Percentiles rank a stretch among this genome's conserved stretches.
These are phyloP conservation scores for Hevea brasiliensis DNA, from an alignment of 345 rosid genomes.

Conservation along the genomic window DNA sequence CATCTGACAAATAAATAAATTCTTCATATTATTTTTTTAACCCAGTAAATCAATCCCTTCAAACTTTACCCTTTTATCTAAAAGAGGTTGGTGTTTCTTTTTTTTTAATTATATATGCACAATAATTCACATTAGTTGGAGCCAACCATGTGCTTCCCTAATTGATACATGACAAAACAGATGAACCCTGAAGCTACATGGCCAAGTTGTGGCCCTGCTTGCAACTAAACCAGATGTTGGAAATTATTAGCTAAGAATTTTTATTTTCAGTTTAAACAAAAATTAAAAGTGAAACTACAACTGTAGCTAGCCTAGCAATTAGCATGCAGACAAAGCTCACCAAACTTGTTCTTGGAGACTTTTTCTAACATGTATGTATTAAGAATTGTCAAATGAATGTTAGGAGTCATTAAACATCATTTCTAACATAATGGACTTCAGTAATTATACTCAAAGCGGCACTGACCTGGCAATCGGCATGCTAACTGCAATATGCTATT, in stretches of 20 bases:
- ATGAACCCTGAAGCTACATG: background rate
- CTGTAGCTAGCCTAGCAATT: background rate
- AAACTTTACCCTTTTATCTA: too few species aligned
- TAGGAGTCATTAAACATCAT: background rate
- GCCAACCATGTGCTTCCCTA: slow-evolving; percentile 6
- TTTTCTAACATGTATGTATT: background rate
- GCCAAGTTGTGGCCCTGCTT: background rate
- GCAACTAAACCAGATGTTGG: background rate
- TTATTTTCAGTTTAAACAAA: background rate
- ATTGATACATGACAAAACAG: background rate
- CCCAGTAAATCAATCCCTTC: too few species aligned
- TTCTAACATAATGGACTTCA: background rate
- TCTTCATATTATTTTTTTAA: too few species aligned
- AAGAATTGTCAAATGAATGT: background rate
- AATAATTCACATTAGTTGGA: background rate
- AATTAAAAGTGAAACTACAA: background rate
- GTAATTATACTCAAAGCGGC: background rate
- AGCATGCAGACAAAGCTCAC: slow-evolving; percentile 4
- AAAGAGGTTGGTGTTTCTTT: too few species aligned
- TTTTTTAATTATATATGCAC: background rate
- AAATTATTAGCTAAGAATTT: background rate
- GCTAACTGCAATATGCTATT: background rate
- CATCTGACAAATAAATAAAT: too few species aligned
- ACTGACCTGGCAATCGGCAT: background rate
- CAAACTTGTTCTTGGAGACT: slow-evolving; percentile 14